Base-by-base conservation (phyloP, 164 flowering plant species). In the Berberis vulgaris region DNA sequence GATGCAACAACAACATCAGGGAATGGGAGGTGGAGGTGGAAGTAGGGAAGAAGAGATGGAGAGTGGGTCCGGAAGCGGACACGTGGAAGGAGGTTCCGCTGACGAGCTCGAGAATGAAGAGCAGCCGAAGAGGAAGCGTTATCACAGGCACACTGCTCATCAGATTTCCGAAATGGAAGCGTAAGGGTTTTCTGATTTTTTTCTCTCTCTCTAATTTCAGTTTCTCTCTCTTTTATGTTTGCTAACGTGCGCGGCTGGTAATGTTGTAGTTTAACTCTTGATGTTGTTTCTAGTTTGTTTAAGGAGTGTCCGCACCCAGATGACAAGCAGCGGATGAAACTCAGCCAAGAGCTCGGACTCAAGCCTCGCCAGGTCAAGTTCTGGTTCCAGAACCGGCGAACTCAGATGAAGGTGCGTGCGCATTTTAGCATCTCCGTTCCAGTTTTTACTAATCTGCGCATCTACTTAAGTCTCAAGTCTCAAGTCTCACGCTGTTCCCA, bases 141-240 rank as follows among this genome's bases (percentile, higher is more conserved):
- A 91, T 67, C 97, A 94, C 65, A 71, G 98, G 5, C 98, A 94
- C 80, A 91, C 93, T 41, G 79, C 85, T 11, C 83, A 82, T 45
- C 97, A 94, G 88, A 94, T 91, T 80, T 97, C 91, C 77, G 91
- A 86, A 68, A 91, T 94, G 98, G 98, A 94, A 80, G 67, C 88
- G 98, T 94, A 87, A 9, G 74, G 39, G 46, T 40, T 54, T 54
- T 62, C 61, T 47, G 7, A 5, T 47, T 47, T 47, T 47, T 55
- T 55, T 56, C 65, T 61, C 60, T 67, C 49, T 50, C 57, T 68
- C 53, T 53, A 2, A 1, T 2, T 52, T 52, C 11, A 52, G n/a
- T 4, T 52, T 52, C 54, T 2, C 12, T 52, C 13, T 52, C 4
- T 52, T 52, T 6, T 52, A 1, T 52, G 2, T 52, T 10, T 7